Conservation (phyloP, 129 eudicot species). For the Solidago caesia region DNA sequence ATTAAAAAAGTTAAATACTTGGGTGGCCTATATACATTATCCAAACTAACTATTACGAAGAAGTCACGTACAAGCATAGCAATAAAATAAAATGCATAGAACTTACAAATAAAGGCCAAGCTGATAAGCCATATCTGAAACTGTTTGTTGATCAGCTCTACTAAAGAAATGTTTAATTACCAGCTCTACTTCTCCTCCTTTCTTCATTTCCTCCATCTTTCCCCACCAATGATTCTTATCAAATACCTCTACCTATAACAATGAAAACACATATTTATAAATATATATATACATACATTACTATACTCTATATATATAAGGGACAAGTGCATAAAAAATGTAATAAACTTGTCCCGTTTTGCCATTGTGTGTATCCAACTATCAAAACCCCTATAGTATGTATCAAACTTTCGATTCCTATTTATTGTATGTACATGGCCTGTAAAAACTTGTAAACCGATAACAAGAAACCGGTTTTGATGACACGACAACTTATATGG, state of each 20-base stretch:
- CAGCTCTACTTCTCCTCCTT: constrained; percentile 72
- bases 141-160: constrained; percentile 64
- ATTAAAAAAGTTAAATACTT: too few species aligned
- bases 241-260: constrained; percentile 62
- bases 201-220: constrained; percentile 65
- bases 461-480: too few species aligned
- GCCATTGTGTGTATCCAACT: too few species aligned
- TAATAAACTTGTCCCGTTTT: too few species aligned
- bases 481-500: too few species aligned
- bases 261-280: neutral
- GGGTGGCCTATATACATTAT: too few species aligned
- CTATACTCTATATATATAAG: neutral
- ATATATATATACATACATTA: neutral
- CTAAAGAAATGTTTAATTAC: constrained; percentile 60
- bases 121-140: constrained; percentile 80
- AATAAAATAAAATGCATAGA: neutral
- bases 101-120: constrained; percentile 89
- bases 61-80: neutral
- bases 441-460: too few species aligned
- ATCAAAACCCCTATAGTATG: too few species aligned
- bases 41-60: neutral
- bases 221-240: constrained; percentile 87
- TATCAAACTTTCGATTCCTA: too few species aligned
- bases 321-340: too few species aligned
- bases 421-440: neutral